phyloP scores from a whole-genome alignment of 1,139 yeast species.

The Chernovozyma aurita region DNA sequence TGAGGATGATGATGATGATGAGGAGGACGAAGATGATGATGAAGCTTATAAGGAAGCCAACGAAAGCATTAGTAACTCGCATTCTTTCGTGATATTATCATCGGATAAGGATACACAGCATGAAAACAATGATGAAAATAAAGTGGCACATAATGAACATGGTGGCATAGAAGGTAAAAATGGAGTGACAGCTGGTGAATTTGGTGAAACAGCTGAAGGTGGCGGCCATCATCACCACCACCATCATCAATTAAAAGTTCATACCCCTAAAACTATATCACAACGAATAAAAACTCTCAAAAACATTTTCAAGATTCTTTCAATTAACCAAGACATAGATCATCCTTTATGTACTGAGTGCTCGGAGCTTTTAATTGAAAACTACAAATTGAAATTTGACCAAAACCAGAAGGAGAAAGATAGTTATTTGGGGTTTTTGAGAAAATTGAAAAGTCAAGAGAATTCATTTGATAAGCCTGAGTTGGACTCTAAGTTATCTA shows the following conservation, averaged over 20 bases:
- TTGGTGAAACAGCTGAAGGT: conserved; percentile 1
- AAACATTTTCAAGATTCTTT: conserved; percentile 53
- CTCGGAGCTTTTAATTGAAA: conserved; percentile 61
- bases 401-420: conserved; percentile 77
- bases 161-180: conserved; percentile 1
- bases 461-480: conserved; percentile 13
- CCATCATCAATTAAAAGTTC: no score
- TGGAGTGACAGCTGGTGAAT: no score
- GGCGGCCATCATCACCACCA: no score
- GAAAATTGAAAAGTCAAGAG: conserved; percentile 56
- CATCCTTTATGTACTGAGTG: conserved; percentile 89
- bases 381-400: conserved; percentile 66
- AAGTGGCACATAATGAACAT: not conserved
- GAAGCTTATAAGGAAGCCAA: conserved; percentile 9
- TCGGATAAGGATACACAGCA: not conserved
- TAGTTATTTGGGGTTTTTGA: conserved; percentile 66
- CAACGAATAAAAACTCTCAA: conserved; percentile 54
- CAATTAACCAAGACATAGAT: conserved; percentile 69
- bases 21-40: conserved; percentile 1
- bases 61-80: conserved; percentile 7
- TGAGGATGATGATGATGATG: conserved; percentile 10
- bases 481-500: conserved; percentile 33
- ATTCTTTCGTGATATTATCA: conserved; percentile 4
- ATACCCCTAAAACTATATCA: conserved; percentile 19
- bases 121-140: no score